Evolutionary conservation across 2,329 filamentous ascomycete species (phyloP).

Genomic region (Exutisphaerella laricina): DNA sequence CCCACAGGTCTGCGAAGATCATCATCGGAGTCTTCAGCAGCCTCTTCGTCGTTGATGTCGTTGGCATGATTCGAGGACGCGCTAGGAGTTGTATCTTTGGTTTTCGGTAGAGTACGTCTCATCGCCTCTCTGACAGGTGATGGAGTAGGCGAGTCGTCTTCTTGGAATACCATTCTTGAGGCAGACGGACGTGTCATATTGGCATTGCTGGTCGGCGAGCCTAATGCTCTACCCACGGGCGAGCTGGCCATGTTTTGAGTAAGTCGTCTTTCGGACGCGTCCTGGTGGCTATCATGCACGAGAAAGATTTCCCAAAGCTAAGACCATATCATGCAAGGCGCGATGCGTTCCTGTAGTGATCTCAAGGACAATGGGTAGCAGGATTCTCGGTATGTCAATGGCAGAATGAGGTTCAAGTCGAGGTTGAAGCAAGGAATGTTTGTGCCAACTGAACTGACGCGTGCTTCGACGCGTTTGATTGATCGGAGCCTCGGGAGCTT

Average conservation of each 20-base stretch:
- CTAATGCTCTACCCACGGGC: background rate
- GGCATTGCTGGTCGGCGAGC: conserved; percentile 8
- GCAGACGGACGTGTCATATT: background rate
- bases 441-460: too few species aligned
- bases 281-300: too few species aligned
- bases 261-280: too few species aligned
- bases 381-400: too few species aligned
- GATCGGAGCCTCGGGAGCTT: too few species aligned
- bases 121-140: conserved; percentile 12
- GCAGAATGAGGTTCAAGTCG: too few species aligned
- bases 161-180: conserved; percentile 6
- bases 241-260: conserved; percentile 6
- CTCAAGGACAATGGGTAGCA: too few species aligned
- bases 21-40: conserved; percentile 20
- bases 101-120: conserved; percentile 10
- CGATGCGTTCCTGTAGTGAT: too few species aligned
- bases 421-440: too few species aligned
- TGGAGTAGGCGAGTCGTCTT: conserved; percentile 14
- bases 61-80: background rate
- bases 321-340: too few species aligned
- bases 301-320: too few species aligned
- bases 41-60: conserved; percentile 1
- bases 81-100: background rate
- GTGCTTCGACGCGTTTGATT: too few species aligned
- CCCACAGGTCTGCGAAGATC: conserved; percentile 26